Percentiles rank a stretch among this genome's conserved stretches.
phyloP scores from a whole-genome alignment of 768 basidiomycete genomes.

The Termitomyces sp. region DNA sequence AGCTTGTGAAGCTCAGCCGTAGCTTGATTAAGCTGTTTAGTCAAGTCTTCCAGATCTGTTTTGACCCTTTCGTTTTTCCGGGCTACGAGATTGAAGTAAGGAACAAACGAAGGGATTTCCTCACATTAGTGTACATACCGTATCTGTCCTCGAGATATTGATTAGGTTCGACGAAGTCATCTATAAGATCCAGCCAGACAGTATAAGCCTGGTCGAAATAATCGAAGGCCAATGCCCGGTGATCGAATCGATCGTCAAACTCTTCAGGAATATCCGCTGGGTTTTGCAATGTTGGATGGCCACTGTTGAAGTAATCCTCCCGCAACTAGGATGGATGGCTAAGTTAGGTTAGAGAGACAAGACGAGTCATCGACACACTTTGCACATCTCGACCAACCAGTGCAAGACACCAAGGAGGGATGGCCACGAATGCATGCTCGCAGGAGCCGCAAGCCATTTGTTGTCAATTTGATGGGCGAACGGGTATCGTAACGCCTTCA shows the following conservation, averaged over 20 bases:
- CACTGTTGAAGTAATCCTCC: slow-evolving; percentile 52
- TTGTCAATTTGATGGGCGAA: slow-evolving; percentile 74
- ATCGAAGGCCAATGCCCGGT: slow-evolving; percentile 73
- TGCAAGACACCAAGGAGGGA: slow-evolving; percentile 82
- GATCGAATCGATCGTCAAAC: slow-evolving; percentile 71
- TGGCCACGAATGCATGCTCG: slow-evolving; percentile 92
- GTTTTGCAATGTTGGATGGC: slow-evolving; percentile 66
- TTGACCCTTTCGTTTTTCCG: slow-evolving; percentile 71
- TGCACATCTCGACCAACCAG: slow-evolving; percentile 87
- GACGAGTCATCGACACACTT: slow-evolving; percentile 44
- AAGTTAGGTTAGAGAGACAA: slow-evolving; percentile 22
- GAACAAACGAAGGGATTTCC: not conserved
- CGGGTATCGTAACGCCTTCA: slow-evolving; percentile 82
- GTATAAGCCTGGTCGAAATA: slow-evolving; percentile 68
- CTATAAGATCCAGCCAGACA: slow-evolving; percentile 62
- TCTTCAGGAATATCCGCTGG: slow-evolving; percentile 63
- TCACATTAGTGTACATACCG: slow-evolving; percentile 38
- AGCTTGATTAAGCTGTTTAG: slow-evolving; percentile 39
- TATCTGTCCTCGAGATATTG: slow-evolving; percentile 72
- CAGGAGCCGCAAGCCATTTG: slow-evolving; percentile 86
- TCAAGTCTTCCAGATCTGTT: slow-evolving; percentile 58
- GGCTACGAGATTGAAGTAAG: slow-evolving; percentile 34
- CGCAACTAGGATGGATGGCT: slow-evolving; percentile 29
- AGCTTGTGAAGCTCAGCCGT: slow-evolving; percentile 56
- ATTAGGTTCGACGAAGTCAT: slow-evolving; percentile 69